phyloP scores from a whole-genome alignment of 2,329 filamentous ascomycete genomes.

The Xylariaceae sp. region DNA sequence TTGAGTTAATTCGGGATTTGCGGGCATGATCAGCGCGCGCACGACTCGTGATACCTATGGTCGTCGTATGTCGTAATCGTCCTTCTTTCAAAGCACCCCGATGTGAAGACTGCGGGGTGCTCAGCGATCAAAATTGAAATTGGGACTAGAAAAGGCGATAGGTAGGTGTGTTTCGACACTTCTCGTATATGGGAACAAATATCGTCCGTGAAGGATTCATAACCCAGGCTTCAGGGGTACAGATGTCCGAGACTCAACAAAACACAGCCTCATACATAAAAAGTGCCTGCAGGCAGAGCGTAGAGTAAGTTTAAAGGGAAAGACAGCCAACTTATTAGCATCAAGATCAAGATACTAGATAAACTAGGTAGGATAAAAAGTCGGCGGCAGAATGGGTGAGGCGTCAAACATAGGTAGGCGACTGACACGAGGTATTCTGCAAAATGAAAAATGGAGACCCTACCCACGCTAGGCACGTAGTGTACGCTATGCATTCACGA shows the following conservation, averaged over 20 bases:
- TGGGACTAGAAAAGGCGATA: slow-evolving; percentile 4
- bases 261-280: slow-evolving; percentile 11
- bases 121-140: neutral
- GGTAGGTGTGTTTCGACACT: slow-evolving; percentile 14
- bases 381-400: too few species aligned
- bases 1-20: slow-evolving; percentile 2
- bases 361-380: too few species aligned
- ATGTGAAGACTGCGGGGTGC: neutral
- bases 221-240: slow-evolving; percentile 18
- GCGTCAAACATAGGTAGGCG: neutral
- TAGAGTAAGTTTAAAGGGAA: neutral
- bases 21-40: slow-evolving; percentile 5
- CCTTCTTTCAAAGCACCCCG: neutral
- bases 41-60: neutral
- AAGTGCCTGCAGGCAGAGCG: neutral
- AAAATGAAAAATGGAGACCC: slow-evolving; percentile 23
- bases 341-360: too few species aligned
- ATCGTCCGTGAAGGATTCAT: slow-evolving; percentile 18
- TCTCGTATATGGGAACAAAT: slow-evolving; percentile 15
- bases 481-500: slow-evolving; percentile 10
- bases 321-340: neutral
- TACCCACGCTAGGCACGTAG: slow-evolving; percentile 16
- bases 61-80: neutral
- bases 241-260: slow-evolving; percentile 3
- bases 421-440: neutral